Conservation (phyloP, 2,329 filamentous ascomycete genomes). For the Alternaria sp. region DNA sequence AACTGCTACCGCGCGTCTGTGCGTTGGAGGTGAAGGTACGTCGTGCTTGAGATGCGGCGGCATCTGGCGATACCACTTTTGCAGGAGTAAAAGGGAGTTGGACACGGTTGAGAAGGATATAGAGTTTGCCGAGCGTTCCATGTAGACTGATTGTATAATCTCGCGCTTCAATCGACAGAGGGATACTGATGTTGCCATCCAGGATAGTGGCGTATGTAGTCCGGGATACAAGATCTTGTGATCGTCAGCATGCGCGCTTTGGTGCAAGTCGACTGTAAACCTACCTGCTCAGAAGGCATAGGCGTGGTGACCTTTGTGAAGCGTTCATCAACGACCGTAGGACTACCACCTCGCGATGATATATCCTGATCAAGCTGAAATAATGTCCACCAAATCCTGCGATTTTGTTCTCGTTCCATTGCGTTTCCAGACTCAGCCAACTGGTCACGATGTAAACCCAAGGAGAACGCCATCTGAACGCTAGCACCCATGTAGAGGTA, state of each 20-base stretch:
- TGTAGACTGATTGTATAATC: slow-evolving; percentile 48
- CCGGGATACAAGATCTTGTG: slow-evolving; percentile 44
- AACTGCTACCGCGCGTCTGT: slow-evolving; percentile 46
- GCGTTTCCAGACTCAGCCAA: slow-evolving; percentile 36
- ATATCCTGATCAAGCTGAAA: slow-evolving; percentile 49
- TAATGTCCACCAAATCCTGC: slow-evolving; percentile 51
- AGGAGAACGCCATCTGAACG: slow-evolving; percentile 49
- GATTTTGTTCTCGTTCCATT: slow-evolving; percentile 46
- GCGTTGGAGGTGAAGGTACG: slow-evolving; percentile 41
- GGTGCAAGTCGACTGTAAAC: neutral
- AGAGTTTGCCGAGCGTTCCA: slow-evolving; percentile 40
- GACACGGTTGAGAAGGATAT: slow-evolving; percentile 49
- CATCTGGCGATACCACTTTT: slow-evolving; percentile 46
- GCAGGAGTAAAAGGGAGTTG: slow-evolving; percentile 41
- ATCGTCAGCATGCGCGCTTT: slow-evolving; percentile 8
- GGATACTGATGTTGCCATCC: slow-evolving; percentile 42
- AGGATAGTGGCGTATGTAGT: slow-evolving; percentile 46
- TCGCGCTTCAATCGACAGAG: slow-evolving; percentile 46
- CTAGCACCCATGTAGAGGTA: slow-evolving; percentile 50
- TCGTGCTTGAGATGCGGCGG: slow-evolving; percentile 46
- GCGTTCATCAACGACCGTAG: slow-evolving; percentile 46
- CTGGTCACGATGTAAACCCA: slow-evolving; percentile 49
- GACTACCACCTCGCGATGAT: slow-evolving; percentile 48
- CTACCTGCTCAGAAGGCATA: slow-evolving; percentile 47
- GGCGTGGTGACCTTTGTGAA: slow-evolving; percentile 43